phyloP scores from a whole-genome alignment of 2,329 filamentous ascomycete genomes.

The Mycosphaerella arachidis region DNA sequence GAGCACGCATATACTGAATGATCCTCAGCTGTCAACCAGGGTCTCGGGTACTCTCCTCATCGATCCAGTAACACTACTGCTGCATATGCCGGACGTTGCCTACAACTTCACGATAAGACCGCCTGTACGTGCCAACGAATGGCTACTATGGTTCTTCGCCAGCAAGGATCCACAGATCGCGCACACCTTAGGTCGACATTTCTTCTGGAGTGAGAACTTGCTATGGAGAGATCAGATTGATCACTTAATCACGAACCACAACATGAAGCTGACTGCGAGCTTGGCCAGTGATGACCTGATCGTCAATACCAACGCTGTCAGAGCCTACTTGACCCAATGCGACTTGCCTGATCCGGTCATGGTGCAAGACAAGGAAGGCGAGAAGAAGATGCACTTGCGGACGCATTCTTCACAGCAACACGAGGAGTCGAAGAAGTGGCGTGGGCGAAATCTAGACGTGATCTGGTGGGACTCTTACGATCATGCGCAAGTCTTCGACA shows the following conservation, averaged over 20 bases:
- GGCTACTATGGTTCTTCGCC: slow-evolving; percentile 67
- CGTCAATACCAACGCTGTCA: slow-evolving; percentile 56
- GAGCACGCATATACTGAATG: slow-evolving; percentile 57
- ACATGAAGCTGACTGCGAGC: slow-evolving; percentile 51
- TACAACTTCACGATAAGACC: slow-evolving; percentile 61
- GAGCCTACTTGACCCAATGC: slow-evolving; percentile 50
- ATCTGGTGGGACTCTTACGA: slow-evolving; percentile 59
- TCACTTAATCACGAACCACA: slow-evolving; percentile 28
- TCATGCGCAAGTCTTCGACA: slow-evolving; percentile 59
- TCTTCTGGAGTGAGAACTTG: slow-evolving; percentile 69
- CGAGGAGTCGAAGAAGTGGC: slow-evolving; percentile 28
- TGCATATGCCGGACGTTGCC: slow-evolving; percentile 66
- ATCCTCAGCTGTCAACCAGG: slow-evolving; percentile 40
- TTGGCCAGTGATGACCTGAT: slow-evolving; percentile 61
- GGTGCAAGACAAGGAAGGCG: slow-evolving; percentile 13
- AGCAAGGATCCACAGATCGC: slow-evolving; percentile 63
- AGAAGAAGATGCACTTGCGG: slow-evolving; percentile 27
- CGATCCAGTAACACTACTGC: slow-evolving; percentile 61
- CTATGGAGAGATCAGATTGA: slow-evolving; percentile 64
- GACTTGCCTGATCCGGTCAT: slow-evolving; percentile 26
- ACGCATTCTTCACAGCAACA: slow-evolving; percentile 31
- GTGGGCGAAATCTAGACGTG: slow-evolving; percentile 49
- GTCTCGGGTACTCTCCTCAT: slow-evolving; percentile 52
- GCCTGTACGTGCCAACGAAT: slow-evolving; percentile 58
- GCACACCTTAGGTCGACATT: slow-evolving; percentile 59